Percentiles rank a stretch among this genome's conserved stretches.
These are phyloP conservation scores for Stephania cephalantha DNA, from an alignment of 164 flowering plant genomes.

Conservation along the genomic window DNA sequence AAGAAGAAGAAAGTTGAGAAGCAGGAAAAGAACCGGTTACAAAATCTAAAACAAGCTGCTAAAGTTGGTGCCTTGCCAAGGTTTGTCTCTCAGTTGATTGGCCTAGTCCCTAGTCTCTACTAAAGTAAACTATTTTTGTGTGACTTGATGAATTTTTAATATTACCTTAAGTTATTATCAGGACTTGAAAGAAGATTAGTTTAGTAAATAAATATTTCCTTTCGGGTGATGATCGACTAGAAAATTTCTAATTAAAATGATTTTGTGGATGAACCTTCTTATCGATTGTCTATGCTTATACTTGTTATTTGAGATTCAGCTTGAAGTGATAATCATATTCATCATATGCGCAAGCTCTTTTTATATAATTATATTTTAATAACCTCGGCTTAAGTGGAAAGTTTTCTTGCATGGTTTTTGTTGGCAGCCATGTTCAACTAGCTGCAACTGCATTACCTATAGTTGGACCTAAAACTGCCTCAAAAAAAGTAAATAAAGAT, in stretches of 20 bases:
- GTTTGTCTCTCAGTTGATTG: conserved; percentile 26
- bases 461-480: conserved; percentile 58
- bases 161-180: neutral
- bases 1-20: conserved; percentile 71
- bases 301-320: neutral
- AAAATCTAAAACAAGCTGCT: conserved; percentile 55
- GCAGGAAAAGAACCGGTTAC: conserved; percentile 73
- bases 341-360: neutral
- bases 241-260: neutral
- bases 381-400: neutral
- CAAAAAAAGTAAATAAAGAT: conserved; percentile 57
- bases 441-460: conserved; percentile 90
- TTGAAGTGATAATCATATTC: neutral
- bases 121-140: neutral
- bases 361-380: neutral
- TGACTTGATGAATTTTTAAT: neutral
- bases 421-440: conserved; percentile 80
- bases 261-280: neutral
- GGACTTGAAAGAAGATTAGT: neutral
- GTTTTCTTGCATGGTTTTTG: conserved; percentile 11
- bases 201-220: neutral
- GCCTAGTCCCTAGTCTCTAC: neutral
- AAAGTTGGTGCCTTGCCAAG: conserved; percentile 78
- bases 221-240: neutral
- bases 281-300: neutral